Evolutionary conservation across 139 green algal species (phyloP).

Genomic region (Chlorella sp.): DNA sequence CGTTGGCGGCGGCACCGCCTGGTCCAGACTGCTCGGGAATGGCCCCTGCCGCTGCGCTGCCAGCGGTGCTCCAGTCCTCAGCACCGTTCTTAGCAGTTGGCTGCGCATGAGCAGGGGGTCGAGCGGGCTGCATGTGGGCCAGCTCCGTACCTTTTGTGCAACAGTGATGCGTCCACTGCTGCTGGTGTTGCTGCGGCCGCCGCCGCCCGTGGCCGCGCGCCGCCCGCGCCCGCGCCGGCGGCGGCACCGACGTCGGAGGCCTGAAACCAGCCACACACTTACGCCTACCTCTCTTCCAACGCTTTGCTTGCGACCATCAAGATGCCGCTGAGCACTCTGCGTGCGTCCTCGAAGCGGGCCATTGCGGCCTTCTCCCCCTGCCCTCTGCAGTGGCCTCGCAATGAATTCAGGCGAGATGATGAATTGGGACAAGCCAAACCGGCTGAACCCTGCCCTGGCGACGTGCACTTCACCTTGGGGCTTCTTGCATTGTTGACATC

Average conservation of each 20-base stretch:
- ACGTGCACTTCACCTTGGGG: neutral
- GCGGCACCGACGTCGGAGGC: neutral
- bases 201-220: neutral
- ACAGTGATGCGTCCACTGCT: neutral
- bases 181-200: neutral
- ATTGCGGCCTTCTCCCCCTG: neutral
- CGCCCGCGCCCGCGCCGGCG: neutral
- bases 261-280: neutral
- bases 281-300: neutral
- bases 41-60: no score
- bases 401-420: neutral
- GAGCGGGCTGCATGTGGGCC: neutral
- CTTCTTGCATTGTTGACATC: no score
- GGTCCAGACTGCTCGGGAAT: neutral
- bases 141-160: neutral
- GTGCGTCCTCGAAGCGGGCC: constrained; percentile 60
- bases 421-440: neutral
- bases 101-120: neutral
- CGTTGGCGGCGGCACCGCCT: neutral
- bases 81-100: neutral
- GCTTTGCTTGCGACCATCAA: constrained; percentile 59
- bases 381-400: no score
- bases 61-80: no score
- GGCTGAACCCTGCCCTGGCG: neutral
- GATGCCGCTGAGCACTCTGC: constrained; percentile 57